Percentiles rank a stretch among this genome's conserved stretches.
phyloP scores from a whole-genome alignment of 2,329 filamentous ascomycete genomes.

The Xylaria sp. region DNA sequence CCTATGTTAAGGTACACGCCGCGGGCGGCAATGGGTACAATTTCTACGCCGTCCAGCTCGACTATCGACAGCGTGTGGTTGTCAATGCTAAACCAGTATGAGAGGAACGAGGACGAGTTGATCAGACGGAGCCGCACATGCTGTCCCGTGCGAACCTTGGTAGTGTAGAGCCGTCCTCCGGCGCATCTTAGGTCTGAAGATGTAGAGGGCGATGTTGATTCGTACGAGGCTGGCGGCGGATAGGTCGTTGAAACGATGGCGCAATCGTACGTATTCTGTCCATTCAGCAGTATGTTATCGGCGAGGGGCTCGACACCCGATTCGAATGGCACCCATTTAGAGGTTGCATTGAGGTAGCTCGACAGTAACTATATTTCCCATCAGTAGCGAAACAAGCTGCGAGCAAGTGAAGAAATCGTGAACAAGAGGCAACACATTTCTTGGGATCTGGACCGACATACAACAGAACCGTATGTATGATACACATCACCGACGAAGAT shows the following conservation, averaged over 20 bases:
- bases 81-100: constrained; percentile 55
- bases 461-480: constrained; percentile 52
- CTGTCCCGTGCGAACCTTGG: constrained; percentile 46
- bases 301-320: constrained; percentile 55
- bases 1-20: constrained; percentile 55
- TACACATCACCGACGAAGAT: constrained; percentile 55
- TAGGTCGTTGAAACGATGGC: constrained; percentile 47
- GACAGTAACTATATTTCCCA: constrained; percentile 40
- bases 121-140: constrained; percentile 53
- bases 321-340: constrained; percentile 51
- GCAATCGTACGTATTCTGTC: constrained; percentile 53
- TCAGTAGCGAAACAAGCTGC: background rate
- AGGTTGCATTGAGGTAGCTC: constrained; percentile 51
- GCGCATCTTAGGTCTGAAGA: constrained; percentile 43
- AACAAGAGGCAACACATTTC: background rate
- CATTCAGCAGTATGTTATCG: constrained; percentile 56
- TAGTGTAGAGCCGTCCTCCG: constrained; percentile 50
- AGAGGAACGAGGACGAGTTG: constrained; percentile 54
- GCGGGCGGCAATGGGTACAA: constrained; percentile 49
- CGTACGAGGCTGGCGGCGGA: constrained; percentile 34
- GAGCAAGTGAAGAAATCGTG: background rate
- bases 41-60: constrained; percentile 56
- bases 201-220: constrained; percentile 4
- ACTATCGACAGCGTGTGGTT: constrained; percentile 53
- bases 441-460: constrained; percentile 35